Percentiles rank a stretch among this genome's conserved stretches.
These are phyloP conservation scores for Candolleomyces aberdarensis DNA, from an alignment of 768 basidiomycete species.

Conservation along the genomic window DNA sequence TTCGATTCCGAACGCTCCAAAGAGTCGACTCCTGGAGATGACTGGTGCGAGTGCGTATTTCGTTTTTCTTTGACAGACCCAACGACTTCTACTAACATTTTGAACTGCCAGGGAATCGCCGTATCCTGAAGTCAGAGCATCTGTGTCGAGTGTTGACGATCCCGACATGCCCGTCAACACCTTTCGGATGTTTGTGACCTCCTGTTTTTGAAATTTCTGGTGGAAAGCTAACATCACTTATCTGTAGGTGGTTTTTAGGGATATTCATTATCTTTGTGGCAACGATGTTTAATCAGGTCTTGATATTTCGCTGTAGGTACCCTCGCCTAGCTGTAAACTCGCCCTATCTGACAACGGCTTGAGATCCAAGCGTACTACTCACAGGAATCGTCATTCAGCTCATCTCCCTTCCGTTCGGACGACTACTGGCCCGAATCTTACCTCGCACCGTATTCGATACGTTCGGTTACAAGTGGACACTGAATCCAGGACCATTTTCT, in stretches of 20 bases:
- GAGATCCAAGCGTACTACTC: background rate
- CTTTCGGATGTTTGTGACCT: background rate
- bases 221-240: background rate
- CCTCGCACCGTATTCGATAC: slow-evolving; percentile 65
- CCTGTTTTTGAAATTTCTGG: background rate
- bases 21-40: slow-evolving; percentile 21
- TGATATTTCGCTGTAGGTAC: slow-evolving; percentile 60
- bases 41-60: slow-evolving; percentile 51
- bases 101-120: slow-evolving; percentile 68
- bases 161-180: background rate
- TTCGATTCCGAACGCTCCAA: no score
- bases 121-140: slow-evolving; percentile 85
- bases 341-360: background rate
- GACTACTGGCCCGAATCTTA: slow-evolving; percentile 61
- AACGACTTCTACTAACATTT: background rate
- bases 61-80: background rate
- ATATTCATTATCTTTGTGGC: slow-evolving; percentile 48
- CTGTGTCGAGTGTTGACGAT: slow-evolving; percentile 71
- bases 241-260: slow-evolving; percentile 66
- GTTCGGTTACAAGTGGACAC: slow-evolving; percentile 69
- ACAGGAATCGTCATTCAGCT: slow-evolving; percentile 72
- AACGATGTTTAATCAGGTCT: slow-evolving; percentile 61
- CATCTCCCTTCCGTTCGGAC: slow-evolving; percentile 70
- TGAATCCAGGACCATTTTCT: slow-evolving; percentile 82
- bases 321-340: background rate